Base-by-base conservation (phyloP, 129 eudicot genomes). In the Smallanthus sonchifolius region DNA sequence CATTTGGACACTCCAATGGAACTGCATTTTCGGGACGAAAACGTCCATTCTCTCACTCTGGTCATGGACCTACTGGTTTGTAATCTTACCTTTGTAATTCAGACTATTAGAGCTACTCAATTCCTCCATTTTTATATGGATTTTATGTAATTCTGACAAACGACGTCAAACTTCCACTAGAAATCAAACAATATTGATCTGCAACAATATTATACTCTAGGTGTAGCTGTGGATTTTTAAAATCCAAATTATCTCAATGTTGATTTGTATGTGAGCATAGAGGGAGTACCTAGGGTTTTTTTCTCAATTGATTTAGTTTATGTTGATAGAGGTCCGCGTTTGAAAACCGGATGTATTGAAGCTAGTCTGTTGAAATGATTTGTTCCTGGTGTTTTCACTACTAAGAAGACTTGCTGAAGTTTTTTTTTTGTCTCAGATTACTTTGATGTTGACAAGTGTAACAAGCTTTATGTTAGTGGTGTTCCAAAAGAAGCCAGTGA, bases 381-480 rank as follows among this genome's bases (percentile, higher is more conserved):
- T 37, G 11, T 13, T 17, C 45, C 20, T 15, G n/a, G 32, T 30
- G 62, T 57, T 32, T 45, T 54, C 19, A 8, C 32, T 75, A 1
- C 37, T 42, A 17, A 34, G 42, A 51, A 40, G 40, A 69, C 73
- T 70, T 48, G 59, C 59, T 77, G 67, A 83, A 49, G 8, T 49
- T 28, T 10, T 67, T 32, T 68, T 65, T 70, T 63, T 63, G 67
- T 71, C 35, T 62, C 78, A 89, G 88, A 81, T 54, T 54, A 37
- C 72, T 39, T 9, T 48, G 88, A 86, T 36, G 86, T 80, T 64
- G 83, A 77, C 66, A 74, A 42, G 75, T 45, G 36, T 75, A 90
- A 56, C 44, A 92, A 92, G 72, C 87, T 92, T 13, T 92, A 83
- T 51, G 96, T 85, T 24, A 84, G 52, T 32, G 85, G 83, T 39